A percentile compares a stretch with the other conserved stretches of the same genome.
Conservation (phyloP, 2,329 filamentous ascomycete genomes). For the Truncatella angustata region DNA sequence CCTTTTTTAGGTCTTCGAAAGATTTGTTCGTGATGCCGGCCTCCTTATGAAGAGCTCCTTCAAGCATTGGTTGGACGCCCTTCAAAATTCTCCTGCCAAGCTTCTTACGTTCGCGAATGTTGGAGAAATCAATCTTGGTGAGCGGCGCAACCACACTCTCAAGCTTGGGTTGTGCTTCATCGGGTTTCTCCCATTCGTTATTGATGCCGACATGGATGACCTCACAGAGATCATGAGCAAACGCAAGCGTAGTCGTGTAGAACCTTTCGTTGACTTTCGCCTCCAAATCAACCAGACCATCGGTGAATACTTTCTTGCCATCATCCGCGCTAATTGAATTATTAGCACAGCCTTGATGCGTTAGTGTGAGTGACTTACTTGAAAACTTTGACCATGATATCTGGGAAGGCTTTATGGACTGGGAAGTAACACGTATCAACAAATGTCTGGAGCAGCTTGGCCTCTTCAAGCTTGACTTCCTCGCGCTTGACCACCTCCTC, state of each 20-base stretch:
- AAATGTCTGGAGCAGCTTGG: constrained; percentile 72
- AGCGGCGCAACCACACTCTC: constrained; percentile 45
- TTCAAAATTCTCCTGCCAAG: constrained; percentile 90
- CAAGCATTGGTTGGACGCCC: constrained; percentile 72
- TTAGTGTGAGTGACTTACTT: constrained; percentile 56
- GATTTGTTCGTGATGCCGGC: constrained; percentile 73
- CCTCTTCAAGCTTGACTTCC: constrained; percentile 71
- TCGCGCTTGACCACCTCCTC: constrained; percentile 74
- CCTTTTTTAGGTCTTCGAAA: constrained; percentile 66
- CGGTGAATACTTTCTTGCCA: constrained; percentile 54
- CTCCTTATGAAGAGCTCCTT: constrained; percentile 75
- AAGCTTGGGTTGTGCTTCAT: constrained; percentile 23
- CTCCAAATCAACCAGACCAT: constrained; percentile 49
- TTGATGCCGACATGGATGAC: constrained; percentile 54
- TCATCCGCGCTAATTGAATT: constrained; percentile 52
- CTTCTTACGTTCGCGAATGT: constrained; percentile 78
- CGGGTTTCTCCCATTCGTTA: constrained; percentile 30
- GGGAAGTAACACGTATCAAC: constrained; percentile 93
- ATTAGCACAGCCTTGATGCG: constrained; percentile 31
- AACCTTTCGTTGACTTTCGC: constrained; percentile 51
- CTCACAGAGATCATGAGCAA: constrained; percentile 55
- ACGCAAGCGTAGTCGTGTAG: constrained; percentile 57
- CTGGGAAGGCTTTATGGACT: constrained; percentile 70
- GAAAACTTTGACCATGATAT: constrained; percentile 77
- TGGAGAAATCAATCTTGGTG: constrained; percentile 53